Evolutionary conservation across 352 stramenopile species (phyloP), one percentile per base, ranked within the genome.

Genomic region (Globisporangium sylvaticum): DNA sequence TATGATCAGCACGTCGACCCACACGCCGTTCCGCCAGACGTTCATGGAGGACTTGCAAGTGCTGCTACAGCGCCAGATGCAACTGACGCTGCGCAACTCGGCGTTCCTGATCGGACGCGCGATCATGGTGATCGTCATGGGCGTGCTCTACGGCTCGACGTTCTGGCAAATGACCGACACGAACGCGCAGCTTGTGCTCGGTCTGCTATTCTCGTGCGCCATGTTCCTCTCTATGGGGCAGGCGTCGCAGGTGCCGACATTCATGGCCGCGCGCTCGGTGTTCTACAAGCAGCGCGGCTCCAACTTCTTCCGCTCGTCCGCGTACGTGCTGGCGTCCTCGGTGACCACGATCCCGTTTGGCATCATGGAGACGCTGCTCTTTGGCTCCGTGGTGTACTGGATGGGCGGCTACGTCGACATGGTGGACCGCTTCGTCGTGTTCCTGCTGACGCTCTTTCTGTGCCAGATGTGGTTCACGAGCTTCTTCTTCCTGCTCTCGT

Each of bases 241-340:
- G 42, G 91, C 92, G 34, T 66, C 89, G 4, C 82, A 94, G 50
- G 66, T 98, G 18, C 80, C 88, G 22, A 83, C 80, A 27, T 92
- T 96, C 64, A 90, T 97, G 74, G 75, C 83, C 29, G 77, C 77
- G 29, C 84, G 83, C 37, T 74, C 65, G 0, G 73, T 94, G 8
- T 97, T 95, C 68, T 97, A 97, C 83, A 97, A 96, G 68, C 91
- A 97, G 46, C 79, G 81, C 1, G 85, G 91, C 24, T 79, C 83
- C 25, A 96, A 97, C 66, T 97, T 97, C 68, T 96, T 91, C 63
- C 84, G 88, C 8, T 83, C 90, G 1, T 81, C 81, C 0, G 80
- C 85, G 9, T 97, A 96, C 68, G 82, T 97, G 9, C 56, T 97
- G 53, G 79, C 76, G 1, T 74, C 71, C 6, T 84, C 73, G 6